phyloP scores from a whole-genome alignment of 441 rosid genomes.

The Populus trichocarpa region DNA sequence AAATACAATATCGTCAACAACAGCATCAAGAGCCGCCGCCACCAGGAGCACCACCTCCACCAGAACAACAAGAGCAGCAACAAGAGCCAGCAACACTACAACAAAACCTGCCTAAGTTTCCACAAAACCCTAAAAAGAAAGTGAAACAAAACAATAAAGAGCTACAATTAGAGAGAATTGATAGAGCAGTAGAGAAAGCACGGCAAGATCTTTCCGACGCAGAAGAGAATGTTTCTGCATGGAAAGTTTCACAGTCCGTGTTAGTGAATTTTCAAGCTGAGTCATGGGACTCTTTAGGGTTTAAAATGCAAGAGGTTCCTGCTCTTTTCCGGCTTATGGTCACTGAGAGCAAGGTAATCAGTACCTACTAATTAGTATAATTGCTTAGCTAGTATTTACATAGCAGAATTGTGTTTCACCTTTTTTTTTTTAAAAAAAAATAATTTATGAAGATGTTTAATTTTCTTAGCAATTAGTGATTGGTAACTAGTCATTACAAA shows the following conservation, averaged over 20 bases:
- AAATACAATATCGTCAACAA: conserved; percentile 16
- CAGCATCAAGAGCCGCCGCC: neutral
- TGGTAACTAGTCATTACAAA: neutral
- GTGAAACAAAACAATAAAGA: neutral
- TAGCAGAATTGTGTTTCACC: neutral
- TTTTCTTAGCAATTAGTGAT: neutral
- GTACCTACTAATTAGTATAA: neutral
- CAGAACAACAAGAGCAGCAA: conserved; percentile 10
- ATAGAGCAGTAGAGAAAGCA: conserved; percentile 46
- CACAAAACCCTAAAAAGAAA: neutral
- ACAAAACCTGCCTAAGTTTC: neutral
- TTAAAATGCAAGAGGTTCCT: conserved; percentile 71
- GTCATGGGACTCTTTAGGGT: conserved; percentile 76
- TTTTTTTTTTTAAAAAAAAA: no score
- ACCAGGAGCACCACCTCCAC: conserved; percentile 4
- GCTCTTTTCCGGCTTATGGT: conserved; percentile 59
- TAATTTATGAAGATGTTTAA: neutral
- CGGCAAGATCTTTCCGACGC: conserved; percentile 41
- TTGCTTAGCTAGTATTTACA: neutral
- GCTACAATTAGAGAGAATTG: conserved; percentile 36
- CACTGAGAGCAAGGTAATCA: conserved; percentile 70
- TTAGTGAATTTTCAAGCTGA: conserved; percentile 46
- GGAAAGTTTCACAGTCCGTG: conserved; percentile 57
- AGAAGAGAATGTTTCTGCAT: conserved; percentile 58
- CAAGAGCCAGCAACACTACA: conserved; percentile 12